Evolutionary conservation across 805 yeast genomes (phyloP), one percentile per base, ranked within the genome.

Genomic region (Lipomyces mesembrius): DNA sequence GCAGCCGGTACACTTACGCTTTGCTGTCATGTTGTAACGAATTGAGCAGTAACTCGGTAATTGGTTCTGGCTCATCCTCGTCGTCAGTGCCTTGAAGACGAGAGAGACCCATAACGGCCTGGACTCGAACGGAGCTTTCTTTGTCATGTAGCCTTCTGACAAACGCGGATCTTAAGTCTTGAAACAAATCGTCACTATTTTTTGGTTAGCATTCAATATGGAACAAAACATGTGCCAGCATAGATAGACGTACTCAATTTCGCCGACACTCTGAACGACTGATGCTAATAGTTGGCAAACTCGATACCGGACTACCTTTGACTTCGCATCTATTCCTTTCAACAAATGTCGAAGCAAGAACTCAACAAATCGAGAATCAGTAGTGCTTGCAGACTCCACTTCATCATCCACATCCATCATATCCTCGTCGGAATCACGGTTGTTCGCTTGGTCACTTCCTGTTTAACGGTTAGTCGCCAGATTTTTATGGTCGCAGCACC

Each of bases 91-190:
- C 85, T 77, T 93, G 97, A 72, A 94, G 88, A 65, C 92, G 82
- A 0, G 97, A 85, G 52, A 92, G 78, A 14, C 96, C 89, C 46
- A 89, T 84, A 0, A 91, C 87, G 0, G 98, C 96, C 77, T 91
- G 95, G n/a, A 88, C 82, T 72, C 99, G 82, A 2, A 95, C 91
- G 8, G 80, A 79, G 5, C 92, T 81, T 73, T 94, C 98, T 74
- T 87, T 89, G 66, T 79, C 82, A 71, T 83, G 83, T 0, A 91
- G 75, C 67, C 98, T 82, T 59, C 84, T 84, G 43, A 84, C 82
- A 59, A 93, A 79, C 14, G 87, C 84, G 74, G 84, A 83, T 69
- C 86, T 81, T 59, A 95, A 77, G 1, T 85, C 82, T 57, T 87
- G 87, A 72, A 88, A 90, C 34, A 91, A 77, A 22, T 87, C 90